These are phyloP conservation scores for Erythrophleum fordii DNA, from an alignment of 306 rosid species.

Conservation along the genomic window DNA sequence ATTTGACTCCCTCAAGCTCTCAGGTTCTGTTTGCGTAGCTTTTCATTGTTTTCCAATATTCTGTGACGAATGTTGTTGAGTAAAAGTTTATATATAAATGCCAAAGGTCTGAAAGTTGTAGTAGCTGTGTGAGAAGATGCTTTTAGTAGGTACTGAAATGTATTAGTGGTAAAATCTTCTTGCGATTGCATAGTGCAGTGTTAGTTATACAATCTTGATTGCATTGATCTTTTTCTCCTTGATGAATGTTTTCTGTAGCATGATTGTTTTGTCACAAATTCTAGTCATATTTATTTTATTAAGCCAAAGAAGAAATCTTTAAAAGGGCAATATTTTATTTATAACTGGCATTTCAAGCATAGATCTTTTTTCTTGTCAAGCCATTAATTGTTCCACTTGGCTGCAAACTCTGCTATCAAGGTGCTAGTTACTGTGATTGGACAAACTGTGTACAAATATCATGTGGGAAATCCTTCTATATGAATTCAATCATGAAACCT, in stretches of 20 bases:
- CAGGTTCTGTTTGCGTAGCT: conserved; percentile 89
- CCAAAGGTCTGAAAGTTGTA: conserved; percentile 43
- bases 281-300: not conserved
- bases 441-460: not conserved
- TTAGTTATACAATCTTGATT: not conserved
- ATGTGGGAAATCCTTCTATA: not conserved
- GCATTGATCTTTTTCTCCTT: conserved; percentile 30
- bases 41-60: conserved; percentile 36
- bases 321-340: not conserved
- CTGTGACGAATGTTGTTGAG: conserved; percentile 45
- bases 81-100: conserved; percentile 46
- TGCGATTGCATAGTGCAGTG: conserved; percentile 26
- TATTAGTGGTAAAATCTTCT: conserved; percentile 34
- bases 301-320: conserved; percentile 10
- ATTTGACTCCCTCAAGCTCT: conserved; percentile 92
- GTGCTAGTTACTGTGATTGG: not conserved
- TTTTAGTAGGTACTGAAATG: conserved; percentile 47
- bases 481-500: not conserved
- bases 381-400: not conserved
- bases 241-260: not conserved
- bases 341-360: conserved; percentile 1
- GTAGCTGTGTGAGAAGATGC: conserved; percentile 48
- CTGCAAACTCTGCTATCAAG: not conserved
- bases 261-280: conserved; percentile 11
- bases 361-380: not conserved